Conservation (phyloP, 2,329 filamentous ascomycete species). For the Pseudocercospora macadamiae region DNA sequence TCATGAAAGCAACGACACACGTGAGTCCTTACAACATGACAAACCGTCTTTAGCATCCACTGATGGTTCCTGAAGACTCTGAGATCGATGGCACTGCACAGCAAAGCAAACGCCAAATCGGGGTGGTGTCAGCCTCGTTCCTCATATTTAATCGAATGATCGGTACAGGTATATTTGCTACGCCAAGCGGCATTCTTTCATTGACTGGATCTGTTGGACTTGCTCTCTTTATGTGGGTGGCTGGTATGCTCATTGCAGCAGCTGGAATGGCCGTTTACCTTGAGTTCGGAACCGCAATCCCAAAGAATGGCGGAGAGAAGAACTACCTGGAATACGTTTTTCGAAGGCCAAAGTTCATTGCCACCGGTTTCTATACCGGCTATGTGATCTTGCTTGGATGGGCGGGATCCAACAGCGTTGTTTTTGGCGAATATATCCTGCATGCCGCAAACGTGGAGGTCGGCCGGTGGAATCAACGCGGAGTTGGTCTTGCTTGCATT, state of each 20-base stretch:
- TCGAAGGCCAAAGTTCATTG: constrained; percentile 62
- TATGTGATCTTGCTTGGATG: constrained; percentile 67
- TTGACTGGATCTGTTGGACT: constrained; percentile 33
- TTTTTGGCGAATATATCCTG: constrained; percentile 72
- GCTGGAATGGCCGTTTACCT: constrained; percentile 67
- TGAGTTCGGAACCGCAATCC: constrained; percentile 67
- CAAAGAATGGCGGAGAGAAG: constrained; percentile 62
- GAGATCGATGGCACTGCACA: constrained; percentile 7
- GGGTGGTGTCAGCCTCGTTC: constrained; percentile 59
- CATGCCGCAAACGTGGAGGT: constrained; percentile 66
- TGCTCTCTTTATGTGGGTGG: constrained; percentile 47
- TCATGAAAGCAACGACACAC: constrained; percentile 7
- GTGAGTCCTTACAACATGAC: background rate
- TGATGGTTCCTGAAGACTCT: background rate
- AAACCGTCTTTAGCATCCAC: too few species aligned
- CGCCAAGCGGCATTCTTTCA: constrained; percentile 29
- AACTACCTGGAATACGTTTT: constrained; percentile 53
- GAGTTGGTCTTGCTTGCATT: constrained; percentile 67
- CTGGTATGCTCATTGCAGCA: constrained; percentile 51
- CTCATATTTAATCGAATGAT: constrained; percentile 37
- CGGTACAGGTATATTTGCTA: constrained; percentile 35
- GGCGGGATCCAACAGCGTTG: constrained; percentile 68
- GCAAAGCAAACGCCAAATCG: constrained; percentile 50
- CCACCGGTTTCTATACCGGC: constrained; percentile 61
- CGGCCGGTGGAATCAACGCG: constrained; percentile 68